A percentile compares a stretch with the other conserved stretches of the same genome.
Evolutionary conservation across 1,284 basidiomycete species (phyloP).

Genomic region (Marasmius sp.): DNA sequence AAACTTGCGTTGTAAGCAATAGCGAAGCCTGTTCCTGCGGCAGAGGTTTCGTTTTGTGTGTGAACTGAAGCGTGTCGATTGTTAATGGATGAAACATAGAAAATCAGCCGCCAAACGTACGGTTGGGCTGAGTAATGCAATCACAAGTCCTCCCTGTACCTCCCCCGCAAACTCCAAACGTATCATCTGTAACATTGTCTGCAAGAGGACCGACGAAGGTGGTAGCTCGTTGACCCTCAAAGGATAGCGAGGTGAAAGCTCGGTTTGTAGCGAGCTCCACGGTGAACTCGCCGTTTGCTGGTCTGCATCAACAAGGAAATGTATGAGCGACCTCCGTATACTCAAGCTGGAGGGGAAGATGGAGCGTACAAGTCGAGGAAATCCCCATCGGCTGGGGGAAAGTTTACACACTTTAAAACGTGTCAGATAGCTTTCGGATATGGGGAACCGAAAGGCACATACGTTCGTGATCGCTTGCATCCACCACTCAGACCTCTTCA

Average conservation of each 20-base stretch:
- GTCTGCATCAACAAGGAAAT: conserved; percentile 9
- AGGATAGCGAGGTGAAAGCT: conserved; percentile 17
- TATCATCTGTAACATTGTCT: conserved; percentile 11
- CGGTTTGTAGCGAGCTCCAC: conserved; percentile 17
- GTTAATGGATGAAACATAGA: not conserved
- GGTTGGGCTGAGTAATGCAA: conserved; percentile 36
- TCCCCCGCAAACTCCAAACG: conserved; percentile 8
- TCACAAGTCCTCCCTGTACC: conserved; percentile 9
- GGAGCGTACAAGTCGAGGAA: conserved; percentile 30
- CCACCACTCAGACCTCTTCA: conserved; percentile 32
- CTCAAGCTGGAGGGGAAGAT: not conserved
- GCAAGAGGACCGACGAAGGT: conserved; percentile 7
- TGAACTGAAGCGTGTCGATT: conserved; percentile 30
- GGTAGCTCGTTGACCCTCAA: conserved; percentile 2
- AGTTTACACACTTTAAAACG: conserved; percentile 29
- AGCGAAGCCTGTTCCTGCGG: conserved; percentile 43
- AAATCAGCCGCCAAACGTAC: conserved; percentile 22
- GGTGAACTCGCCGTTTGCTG: conserved; percentile 16
- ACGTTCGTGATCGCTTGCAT: conserved; percentile 31
- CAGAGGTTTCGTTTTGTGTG: conserved; percentile 43
- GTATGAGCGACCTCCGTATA: not conserved
- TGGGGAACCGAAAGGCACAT: conserved; percentile 15
- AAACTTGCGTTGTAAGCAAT: conserved; percentile 35
- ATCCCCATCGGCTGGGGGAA: conserved; percentile 31
- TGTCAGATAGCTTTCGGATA: not conserved